phyloP scores from a whole-genome alignment of 2,329 filamentous ascomycete genomes.

The Elsinoe perseae region DNA sequence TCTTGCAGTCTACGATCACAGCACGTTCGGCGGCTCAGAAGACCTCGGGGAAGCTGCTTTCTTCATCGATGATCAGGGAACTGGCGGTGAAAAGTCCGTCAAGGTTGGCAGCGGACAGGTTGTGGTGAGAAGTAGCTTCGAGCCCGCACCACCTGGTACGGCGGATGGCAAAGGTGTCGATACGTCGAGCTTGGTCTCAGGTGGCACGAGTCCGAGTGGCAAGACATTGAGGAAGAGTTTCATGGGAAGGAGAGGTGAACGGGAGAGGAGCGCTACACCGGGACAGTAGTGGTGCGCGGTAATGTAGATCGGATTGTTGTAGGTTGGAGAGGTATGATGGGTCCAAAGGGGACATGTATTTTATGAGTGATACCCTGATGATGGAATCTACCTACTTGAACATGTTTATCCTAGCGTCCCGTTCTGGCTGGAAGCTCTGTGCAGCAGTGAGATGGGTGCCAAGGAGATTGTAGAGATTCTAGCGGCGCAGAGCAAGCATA shows the following conservation, averaged over 20 bases:
- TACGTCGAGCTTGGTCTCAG: conserved; percentile 5
- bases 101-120: conserved; percentile 70
- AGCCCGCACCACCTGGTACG: conserved; percentile 24
- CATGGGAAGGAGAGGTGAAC: conserved; percentile 16
- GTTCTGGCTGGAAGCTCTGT: too few species aligned
- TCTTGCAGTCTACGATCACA: conserved; percentile 75
- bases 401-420: background rate
- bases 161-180: background rate
- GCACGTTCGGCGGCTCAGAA: conserved; percentile 75
- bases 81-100: conserved; percentile 60
- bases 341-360: background rate
- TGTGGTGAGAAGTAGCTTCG: conserved; percentile 65
- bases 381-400: conserved; percentile 1
- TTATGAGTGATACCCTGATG: conserved; percentile 15
- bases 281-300: conserved; percentile 11
- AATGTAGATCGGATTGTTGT: background rate
- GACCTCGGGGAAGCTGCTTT: conserved; percentile 79
- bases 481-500: too few species aligned
- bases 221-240: conserved; percentile 18
- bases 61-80: conserved; percentile 75
- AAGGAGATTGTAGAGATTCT: too few species aligned
- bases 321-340: background rate
- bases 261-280: conserved; percentile 18
- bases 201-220: background rate
- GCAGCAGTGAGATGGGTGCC: background rate